These are phyloP conservation scores for Epithemia pelagica DNA, from an alignment of 108 stramenopile species.

Conservation along the genomic window DNA sequence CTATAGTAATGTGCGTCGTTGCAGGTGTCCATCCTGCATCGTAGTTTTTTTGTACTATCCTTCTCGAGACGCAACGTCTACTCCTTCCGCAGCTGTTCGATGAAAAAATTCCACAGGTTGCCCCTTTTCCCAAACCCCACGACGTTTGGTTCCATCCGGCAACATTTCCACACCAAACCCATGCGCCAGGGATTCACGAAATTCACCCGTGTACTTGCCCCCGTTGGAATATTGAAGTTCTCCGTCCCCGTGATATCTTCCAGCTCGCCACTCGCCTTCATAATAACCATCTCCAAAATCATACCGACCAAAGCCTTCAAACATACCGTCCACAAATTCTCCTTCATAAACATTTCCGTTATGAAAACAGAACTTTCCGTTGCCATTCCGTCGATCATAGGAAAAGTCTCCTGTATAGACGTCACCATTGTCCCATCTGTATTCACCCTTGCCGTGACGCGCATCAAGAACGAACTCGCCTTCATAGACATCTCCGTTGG, in stretches of 20 bases:
- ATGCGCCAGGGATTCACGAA: slow-evolving; percentile 26
- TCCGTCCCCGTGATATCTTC: slow-evolving; percentile 28
- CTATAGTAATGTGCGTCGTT: too few relatives aligned
- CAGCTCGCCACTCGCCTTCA: slow-evolving; percentile 36
- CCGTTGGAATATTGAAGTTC: slow-evolving; percentile 26
- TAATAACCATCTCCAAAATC: slow-evolving; percentile 31
- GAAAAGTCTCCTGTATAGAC: slow-evolving; percentile 33
- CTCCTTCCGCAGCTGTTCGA: neutral
- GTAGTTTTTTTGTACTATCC: neutral
- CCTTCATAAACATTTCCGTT: slow-evolving; percentile 47
- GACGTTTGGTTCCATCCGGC: slow-evolving; percentile 17
- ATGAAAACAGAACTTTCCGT: slow-evolving; percentile 33
- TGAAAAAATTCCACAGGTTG: slow-evolving; percentile 9
- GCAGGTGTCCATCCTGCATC: neutral
- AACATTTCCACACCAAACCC: slow-evolving; percentile 27
- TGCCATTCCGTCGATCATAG: slow-evolving; percentile 39
- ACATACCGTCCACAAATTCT: slow-evolving; percentile 33
- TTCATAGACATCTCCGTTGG: slow-evolving; percentile 41
- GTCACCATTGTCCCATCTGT: slow-evolving; percentile 36
- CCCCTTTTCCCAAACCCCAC: slow-evolving; percentile 31
- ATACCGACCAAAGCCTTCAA: slow-evolving; percentile 26
- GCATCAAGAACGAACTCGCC: slow-evolving; percentile 36
- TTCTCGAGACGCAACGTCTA: neutral
- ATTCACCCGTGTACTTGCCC: slow-evolving; percentile 28
- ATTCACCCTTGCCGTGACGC: slow-evolving; percentile 36